These are phyloP conservation scores for Brassica nigra DNA, from an alignment of 345 rosid species.

Conservation along the genomic window DNA sequence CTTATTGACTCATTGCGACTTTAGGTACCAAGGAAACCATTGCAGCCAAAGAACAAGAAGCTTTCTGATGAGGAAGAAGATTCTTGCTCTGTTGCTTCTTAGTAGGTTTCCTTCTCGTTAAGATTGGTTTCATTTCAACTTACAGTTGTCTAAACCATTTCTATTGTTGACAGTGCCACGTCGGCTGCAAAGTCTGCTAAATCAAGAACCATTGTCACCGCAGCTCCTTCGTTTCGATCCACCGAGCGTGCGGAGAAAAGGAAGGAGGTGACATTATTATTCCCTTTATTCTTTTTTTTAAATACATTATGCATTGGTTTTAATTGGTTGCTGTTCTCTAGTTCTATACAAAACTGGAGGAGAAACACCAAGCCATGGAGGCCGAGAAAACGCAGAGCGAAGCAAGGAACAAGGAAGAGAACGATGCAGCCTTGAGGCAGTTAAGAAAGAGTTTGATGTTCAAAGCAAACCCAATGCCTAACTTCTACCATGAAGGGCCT, in stretches of 20 bases:
- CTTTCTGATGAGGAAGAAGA: constrained; percentile 76
- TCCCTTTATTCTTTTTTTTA: background rate
- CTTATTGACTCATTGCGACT: constrained; percentile 28
- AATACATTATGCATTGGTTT: background rate
- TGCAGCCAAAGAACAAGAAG: constrained; percentile 70
- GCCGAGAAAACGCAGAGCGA: constrained; percentile 74
- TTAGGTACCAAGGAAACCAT: constrained; percentile 58
- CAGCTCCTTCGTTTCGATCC: constrained; percentile 77
- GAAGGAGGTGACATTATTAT: constrained; percentile 59
- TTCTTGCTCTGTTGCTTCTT: constrained; percentile 65
- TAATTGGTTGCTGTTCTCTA: constrained; percentile 38
- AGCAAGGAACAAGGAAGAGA: constrained; percentile 88
- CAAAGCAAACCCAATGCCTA: constrained; percentile 89
- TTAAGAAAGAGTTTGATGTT: constrained; percentile 75
- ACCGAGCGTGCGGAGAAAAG: constrained; percentile 84
- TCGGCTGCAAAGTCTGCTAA: constrained; percentile 57
- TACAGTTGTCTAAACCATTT: background rate
- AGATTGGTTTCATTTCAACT: background rate
- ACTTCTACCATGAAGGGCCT: constrained; percentile 84
- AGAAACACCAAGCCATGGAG: constrained; percentile 83
- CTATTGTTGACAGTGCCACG: constrained; percentile 48
- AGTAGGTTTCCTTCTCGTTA: constrained; percentile 46
- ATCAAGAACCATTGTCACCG: constrained; percentile 47
- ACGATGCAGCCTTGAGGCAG: constrained; percentile 74
- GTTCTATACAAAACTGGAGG: constrained; percentile 81